phyloP scores from a whole-genome alignment of 495 filamentous ascomycete species.

The Xylaria flabelliformis region DNA sequence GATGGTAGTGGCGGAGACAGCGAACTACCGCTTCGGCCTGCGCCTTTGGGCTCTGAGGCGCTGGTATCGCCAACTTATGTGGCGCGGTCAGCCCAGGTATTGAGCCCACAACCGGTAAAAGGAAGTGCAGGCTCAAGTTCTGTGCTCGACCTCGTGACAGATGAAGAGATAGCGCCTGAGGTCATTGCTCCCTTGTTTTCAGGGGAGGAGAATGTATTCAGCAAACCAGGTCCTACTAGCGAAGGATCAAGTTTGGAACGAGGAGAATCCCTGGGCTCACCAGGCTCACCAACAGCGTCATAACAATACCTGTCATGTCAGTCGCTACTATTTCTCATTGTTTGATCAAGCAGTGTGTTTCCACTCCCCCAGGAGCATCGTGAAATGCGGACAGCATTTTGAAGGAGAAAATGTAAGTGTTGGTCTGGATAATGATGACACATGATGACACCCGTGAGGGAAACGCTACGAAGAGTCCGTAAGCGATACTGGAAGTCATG shows the following conservation, averaged over 20 bases:
- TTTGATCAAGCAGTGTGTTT: background rate
- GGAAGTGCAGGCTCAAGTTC: conserved; percentile 40
- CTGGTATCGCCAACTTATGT: conserved; percentile 54
- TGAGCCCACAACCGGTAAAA: conserved; percentile 52
- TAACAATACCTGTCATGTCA: background rate
- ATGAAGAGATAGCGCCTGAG: background rate
- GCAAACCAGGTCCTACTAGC: background rate
- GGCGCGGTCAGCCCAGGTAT: conserved; percentile 43
- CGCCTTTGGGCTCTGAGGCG: conserved; percentile 58
- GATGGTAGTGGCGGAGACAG: conserved; percentile 36
- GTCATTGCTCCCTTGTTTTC: background rate
- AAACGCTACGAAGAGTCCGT: background rate
- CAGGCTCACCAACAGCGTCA: background rate
- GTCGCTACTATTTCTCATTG: background rate
- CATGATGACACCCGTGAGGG: background rate
- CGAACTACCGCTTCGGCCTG: conserved; percentile 48
- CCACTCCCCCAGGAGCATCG: background rate
- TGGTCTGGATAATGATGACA: background rate
- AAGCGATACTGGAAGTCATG: background rate
- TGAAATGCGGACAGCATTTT: background rate
- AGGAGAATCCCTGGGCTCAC: background rate
- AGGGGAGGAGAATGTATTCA: background rate
- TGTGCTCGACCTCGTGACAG: conserved; percentile 39
- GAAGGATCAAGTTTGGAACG: background rate
- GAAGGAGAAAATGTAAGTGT: background rate